Evolutionary conservation across 805 yeast species (phyloP).

Genomic region (Lipomyces chichibuensis): DNA sequence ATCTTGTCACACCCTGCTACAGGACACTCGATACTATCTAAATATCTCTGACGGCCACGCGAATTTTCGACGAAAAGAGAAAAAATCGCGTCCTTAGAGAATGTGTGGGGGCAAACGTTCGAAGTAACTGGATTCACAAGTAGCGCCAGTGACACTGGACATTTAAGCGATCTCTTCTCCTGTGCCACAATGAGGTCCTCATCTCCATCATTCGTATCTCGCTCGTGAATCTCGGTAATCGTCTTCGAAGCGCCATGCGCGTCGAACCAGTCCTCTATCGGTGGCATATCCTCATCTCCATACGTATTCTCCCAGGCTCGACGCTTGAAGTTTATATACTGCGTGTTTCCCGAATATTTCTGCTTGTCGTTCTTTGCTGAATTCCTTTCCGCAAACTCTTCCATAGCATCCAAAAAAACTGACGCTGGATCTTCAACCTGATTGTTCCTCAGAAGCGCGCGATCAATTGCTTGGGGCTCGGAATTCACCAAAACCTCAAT

Average conservation of each 20-base stretch:
- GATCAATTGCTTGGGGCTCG: not conserved
- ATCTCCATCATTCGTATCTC: slow-evolving; percentile 30
- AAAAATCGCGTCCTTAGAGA: slow-evolving; percentile 38
- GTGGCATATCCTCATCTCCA: slow-evolving; percentile 30
- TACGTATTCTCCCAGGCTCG: slow-evolving; percentile 24
- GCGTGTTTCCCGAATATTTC: slow-evolving; percentile 13
- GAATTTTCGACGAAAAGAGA: slow-evolving; percentile 3
- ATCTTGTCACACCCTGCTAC: slow-evolving; percentile 32
- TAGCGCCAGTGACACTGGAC: slow-evolving; percentile 41
- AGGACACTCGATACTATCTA: slow-evolving; percentile 25
- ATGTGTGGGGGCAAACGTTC: slow-evolving; percentile 40
- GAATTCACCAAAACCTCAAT: not conserved
- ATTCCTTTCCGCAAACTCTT: not conserved
- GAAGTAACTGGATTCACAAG: slow-evolving; percentile 43
- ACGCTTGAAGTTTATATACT: slow-evolving; percentile 7
- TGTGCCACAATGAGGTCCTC: slow-evolving; percentile 42
- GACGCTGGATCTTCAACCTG: slow-evolving; percentile 12
- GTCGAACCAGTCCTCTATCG: slow-evolving; percentile 22
- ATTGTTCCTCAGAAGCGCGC: not conserved
- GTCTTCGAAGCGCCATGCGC: slow-evolving; percentile 4
- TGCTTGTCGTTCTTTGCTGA: slow-evolving; percentile 10
- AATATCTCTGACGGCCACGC: not conserved
- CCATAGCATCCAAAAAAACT: not conserved
- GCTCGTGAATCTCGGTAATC: slow-evolving; percentile 4
- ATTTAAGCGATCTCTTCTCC: slow-evolving; percentile 37